Base-by-base conservation (phyloP, 192 early-diverging fungal genomes). In the Coemansia sp. region DNA sequence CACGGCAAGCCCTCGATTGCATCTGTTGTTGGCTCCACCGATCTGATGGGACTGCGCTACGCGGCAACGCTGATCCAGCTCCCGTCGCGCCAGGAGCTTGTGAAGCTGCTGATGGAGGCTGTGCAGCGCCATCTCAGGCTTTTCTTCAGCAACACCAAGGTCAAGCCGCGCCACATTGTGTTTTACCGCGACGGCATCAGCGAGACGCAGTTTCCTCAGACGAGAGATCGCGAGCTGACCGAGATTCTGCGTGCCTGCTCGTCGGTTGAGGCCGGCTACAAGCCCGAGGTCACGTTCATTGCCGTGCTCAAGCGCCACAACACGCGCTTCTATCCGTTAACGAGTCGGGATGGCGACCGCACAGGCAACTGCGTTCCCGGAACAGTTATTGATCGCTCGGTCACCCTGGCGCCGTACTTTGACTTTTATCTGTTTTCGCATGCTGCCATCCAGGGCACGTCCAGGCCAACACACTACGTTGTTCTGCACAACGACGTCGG, bases 341-440 rank as follows among this genome's bases (percentile, higher is more conserved):
- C 80, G 13, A 14, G 22, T 10, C 84, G 84, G 16, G 85, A 92
- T 16, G 84, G 75, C 39, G 94, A 95, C 67, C 74, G 84, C 46
- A 86, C 85, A 17, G 94, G 92, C 25, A 98, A 98, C 84, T 90
- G 90, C 50, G 66, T 85, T 10, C 87, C 95, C 4, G 95, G 95
- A 12, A 95, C 93, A 5, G 88, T 95, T 6, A 75, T 96, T 19
- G 92, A 93, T 60, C 79, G 81, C 19, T 74, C 63, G 1, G 80
- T 96, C 61, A 87, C 86, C 1, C 92, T 96, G 76, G 95, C 95
- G 0, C 83, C 80, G 25, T 88, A 93, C 46, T 92, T 90, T 65
- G 93, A 98, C 63, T 98, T 98, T 68, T 93, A 89, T 63, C 73
- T 98, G 19, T 92, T 91, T 65, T 90, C 94, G 16, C 97, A 99